Conservation (phyloP, 2,329 filamentous ascomycete species). For the Calonectria fujianensis region DNA sequence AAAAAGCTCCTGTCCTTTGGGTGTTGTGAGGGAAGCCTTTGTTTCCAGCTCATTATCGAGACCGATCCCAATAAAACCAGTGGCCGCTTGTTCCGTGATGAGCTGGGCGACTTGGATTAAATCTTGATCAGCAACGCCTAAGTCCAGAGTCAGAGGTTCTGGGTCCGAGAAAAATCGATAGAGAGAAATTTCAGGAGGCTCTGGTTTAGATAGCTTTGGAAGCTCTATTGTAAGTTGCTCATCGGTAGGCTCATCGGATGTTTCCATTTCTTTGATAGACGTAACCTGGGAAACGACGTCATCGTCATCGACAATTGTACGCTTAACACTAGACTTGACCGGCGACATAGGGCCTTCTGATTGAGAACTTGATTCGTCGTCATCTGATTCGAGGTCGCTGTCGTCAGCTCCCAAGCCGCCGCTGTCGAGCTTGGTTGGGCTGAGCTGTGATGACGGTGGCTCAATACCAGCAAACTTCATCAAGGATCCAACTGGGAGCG, state of each 20-base stretch:
- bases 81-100: slow-evolving; percentile 81
- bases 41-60: slow-evolving; percentile 49
- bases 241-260: slow-evolving; percentile 65
- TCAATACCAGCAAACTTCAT: slow-evolving; percentile 56
- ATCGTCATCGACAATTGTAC: slow-evolving; percentile 70
- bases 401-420: slow-evolving; percentile 67
- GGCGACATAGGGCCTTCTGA: slow-evolving; percentile 71
- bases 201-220: slow-evolving; percentile 68
- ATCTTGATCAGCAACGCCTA: slow-evolving; percentile 73
- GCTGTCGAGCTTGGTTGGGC: slow-evolving; percentile 62
- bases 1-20: slow-evolving; percentile 65
- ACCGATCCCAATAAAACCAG: slow-evolving; percentile 66
- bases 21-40: slow-evolving; percentile 53
- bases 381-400: slow-evolving; percentile 72
- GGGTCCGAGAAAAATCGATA: slow-evolving; percentile 75
- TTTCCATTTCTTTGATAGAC: slow-evolving; percentile 70
- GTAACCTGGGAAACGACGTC: slow-evolving; percentile 72
- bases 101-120: slow-evolving; percentile 81
- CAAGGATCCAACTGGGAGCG: slow-evolving; percentile 49
- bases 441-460: slow-evolving; percentile 53
- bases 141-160: slow-evolving; percentile 70
- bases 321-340: slow-evolving; percentile 68
- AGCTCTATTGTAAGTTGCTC: slow-evolving; percentile 70
- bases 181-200: slow-evolving; percentile 70
- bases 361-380: slow-evolving; percentile 71